phyloP scores from a whole-genome alignment of 345 rosid genomes.

The Euphorbia peplus region DNA sequence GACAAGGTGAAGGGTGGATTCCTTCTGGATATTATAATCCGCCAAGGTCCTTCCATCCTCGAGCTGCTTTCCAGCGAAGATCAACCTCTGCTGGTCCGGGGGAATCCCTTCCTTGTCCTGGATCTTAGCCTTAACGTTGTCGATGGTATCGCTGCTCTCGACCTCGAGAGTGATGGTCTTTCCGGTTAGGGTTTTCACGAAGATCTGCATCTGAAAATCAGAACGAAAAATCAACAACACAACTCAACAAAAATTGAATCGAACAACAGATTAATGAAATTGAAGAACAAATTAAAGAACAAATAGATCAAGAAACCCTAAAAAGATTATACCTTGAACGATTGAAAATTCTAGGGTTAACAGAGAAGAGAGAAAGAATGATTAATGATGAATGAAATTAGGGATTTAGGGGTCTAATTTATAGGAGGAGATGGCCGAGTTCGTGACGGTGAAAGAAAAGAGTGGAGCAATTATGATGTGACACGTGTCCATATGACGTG shows the following conservation, averaged over 20 bases:
- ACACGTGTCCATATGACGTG: slow-evolving; percentile 11
- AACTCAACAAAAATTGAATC: background rate
- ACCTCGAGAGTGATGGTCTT: slow-evolving; percentile 28
- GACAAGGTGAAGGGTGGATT: slow-evolving; percentile 25
- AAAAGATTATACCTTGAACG: background rate
- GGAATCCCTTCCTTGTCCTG: slow-evolving; percentile 29
- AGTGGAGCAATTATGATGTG: background rate
- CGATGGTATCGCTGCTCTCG: slow-evolving; percentile 29
- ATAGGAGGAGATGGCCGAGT: slow-evolving; percentile 10
- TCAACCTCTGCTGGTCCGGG: slow-evolving; percentile 26
- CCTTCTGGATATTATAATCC: slow-evolving; percentile 27
- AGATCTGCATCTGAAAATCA: slow-evolving; percentile 22
- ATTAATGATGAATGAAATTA: background rate
- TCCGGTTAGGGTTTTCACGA: slow-evolving; percentile 27
- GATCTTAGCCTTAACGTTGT: slow-evolving; percentile 28
- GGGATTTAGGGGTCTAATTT: background rate
- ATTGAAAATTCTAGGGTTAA: background rate
- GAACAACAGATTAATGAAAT: background rate
- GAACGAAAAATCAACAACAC: background rate
- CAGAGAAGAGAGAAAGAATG: background rate
- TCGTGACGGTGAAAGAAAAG: background rate
- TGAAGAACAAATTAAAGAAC: background rate
- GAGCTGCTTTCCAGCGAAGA: slow-evolving; percentile 26
- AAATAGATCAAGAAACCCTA: background rate
- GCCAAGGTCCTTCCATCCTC: slow-evolving; percentile 27